Conservation (phyloP, 306 rosid genomes). For the Cucumis hystrix region DNA sequence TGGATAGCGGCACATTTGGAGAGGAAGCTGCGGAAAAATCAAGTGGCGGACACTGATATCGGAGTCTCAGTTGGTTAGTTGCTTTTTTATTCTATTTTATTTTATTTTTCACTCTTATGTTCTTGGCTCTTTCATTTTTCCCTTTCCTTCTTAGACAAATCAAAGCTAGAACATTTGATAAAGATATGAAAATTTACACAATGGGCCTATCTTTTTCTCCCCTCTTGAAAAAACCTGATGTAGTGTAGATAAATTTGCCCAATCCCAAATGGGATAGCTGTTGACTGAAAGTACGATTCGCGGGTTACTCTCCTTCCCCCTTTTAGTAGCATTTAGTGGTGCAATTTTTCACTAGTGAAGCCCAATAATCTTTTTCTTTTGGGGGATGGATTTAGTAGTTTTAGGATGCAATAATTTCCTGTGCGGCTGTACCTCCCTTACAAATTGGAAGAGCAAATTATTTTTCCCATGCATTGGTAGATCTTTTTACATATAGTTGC, state of each 20-base stretch:
- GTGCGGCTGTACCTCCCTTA: background rate
- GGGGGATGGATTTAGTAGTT: background rate
- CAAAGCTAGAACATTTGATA: background rate
- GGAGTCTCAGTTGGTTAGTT: slow-evolving; percentile 94
- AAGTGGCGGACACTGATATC: slow-evolving; percentile 97
- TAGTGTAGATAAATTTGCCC: background rate
- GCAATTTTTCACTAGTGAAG: background rate
- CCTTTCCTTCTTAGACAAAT: background rate
- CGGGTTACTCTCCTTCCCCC: background rate
- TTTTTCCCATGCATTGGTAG: background rate
- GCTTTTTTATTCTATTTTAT: background rate
- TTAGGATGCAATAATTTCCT: background rate
- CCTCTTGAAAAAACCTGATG: background rate
- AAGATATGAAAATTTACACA: background rate
- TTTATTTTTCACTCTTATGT: background rate
- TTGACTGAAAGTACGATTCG: background rate
- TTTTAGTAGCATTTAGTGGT: background rate
- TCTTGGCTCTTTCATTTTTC: background rate
- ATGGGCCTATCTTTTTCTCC: background rate
- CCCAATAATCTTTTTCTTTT: background rate
- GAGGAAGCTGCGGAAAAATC: slow-evolving; percentile 96
- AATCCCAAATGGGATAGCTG: background rate
- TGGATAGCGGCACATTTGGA: slow-evolving; percentile 99
- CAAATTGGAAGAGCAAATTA: background rate
- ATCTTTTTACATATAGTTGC: background rate